Base-by-base conservation (phyloP, 2,329 filamentous ascomycete genomes). In the Gyromitra esculenta region DNA sequence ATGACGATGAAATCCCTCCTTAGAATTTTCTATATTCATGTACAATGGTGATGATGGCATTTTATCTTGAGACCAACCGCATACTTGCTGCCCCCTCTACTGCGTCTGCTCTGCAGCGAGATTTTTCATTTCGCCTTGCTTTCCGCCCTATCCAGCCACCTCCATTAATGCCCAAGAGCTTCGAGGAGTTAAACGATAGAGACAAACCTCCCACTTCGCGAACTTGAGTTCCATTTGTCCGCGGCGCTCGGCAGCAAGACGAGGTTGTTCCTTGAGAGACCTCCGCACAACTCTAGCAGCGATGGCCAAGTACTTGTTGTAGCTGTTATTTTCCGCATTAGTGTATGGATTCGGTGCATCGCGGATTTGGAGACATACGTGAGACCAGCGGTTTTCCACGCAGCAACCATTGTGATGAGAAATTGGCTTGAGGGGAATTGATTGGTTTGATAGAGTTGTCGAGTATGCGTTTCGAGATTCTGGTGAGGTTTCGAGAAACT, bases 221-320 rank as follows among this genome's bases (percentile, higher is more conserved):
- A 97, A 96, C 85, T 91, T 91, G 82, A 99, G 86, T 72, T 98
- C 95, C 86, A 91, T 91, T 85, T 94, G 90, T 83, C 94, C 94
- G 84, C 96, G 91, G 84, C 93, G 91, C 89, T 98, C 96, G 80
- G 94, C 94, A 81, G 85, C 85, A 81, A 97, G 85, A 87, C 96
- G 90, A 88, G 94, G 91, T 75, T 96, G 93, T 84, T 99, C 96
- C 89, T 98, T 97, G 85, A 99, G 89, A 85, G 94, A 97, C 85
- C 93, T 92, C 87, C 96, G 96, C 85, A 99, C 92, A 84, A 93
- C 92, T 86, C 94, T 94, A 86, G 94, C 90, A 83, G 96, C 94
- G 87, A 99, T 90, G 84, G 94, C 91, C 84, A 99, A 91, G 91
- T 97, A 98, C 88, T 94, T 96, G 91, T 99, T 99, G 93, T 99